Evolutionary conservation across 2,329 filamentous ascomycete species (phyloP), one percentile per base, ranked within the genome.

Genomic region (Colletotrichum navitas): DNA sequence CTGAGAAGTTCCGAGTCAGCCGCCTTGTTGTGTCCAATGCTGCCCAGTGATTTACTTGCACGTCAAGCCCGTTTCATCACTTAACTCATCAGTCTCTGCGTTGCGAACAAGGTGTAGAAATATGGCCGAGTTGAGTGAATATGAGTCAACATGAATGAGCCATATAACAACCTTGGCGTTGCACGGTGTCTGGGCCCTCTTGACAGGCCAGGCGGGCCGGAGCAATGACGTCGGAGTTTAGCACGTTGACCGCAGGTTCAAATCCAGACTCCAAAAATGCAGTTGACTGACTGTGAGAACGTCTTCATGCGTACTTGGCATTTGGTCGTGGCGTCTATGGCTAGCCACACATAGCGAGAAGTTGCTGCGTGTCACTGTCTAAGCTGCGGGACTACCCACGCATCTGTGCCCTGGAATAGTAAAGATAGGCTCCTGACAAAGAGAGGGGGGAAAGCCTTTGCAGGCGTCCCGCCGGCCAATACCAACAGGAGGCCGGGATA

Each of bases 141-240:
- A 18, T 8, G 26, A 54, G 8, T 12, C 7, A n/a, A 0, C 4
- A 2, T 14, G 5, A 18, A 10, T 29, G 29, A 29, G 4, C 29
- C 24, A 1, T 11, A 7, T 7, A 2, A 8, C 8, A 36, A 2
- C 21, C 34, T 24, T 39, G 54, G 34, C 34, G 54, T n/a, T n/a
- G 11, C 11, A 11, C 41, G 21, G 18, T 24, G 5, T 18, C 1
- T 11, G 29, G 36, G 8, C 26, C 29, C 58, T 18, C 29, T 24
- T 24, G 6, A 21, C 14, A 41, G 39, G 39, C 41, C 41, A n/a
- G 41, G 45, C 18, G 21, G 7, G 45, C 45, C 45, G 14, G 34
- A 41, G 32, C 14, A 21, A 5, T n/a, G 21, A 21, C 11, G 34
- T 43, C 58, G 68, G 68, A 68, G 49, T 71, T 71, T 68, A 68